Conservation (phyloP, 352 stramenopile genomes). For the Pythium volutum region DNA sequence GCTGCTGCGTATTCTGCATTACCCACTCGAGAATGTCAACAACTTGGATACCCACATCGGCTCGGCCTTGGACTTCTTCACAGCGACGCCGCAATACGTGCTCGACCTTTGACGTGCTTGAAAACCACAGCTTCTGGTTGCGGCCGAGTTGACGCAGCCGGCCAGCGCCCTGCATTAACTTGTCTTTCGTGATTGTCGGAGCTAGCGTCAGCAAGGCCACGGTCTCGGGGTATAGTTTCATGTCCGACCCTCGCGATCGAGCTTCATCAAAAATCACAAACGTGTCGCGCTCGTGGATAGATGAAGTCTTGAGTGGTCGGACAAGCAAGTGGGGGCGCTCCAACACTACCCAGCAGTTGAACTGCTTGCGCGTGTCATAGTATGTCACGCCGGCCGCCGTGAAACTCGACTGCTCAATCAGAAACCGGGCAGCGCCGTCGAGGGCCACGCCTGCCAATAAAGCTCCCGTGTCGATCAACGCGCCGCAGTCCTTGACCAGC, state of each 20-base stretch:
- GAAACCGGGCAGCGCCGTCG: slow-evolving; percentile 43
- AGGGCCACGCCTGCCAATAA: slow-evolving; percentile 67
- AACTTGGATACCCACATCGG: neutral
- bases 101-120: slow-evolving; percentile 63
- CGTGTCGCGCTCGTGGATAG: slow-evolving; percentile 70
- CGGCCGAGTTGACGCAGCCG: slow-evolving; percentile 77
- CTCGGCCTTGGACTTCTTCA: neutral
- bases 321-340: slow-evolving; percentile 47
- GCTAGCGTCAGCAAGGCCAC: slow-evolving; percentile 81
- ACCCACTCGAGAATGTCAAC: slow-evolving; percentile 74
- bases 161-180: slow-evolving; percentile 90
- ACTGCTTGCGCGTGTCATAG: slow-evolving; percentile 55
- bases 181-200: slow-evolving; percentile 88
- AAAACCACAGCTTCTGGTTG: slow-evolving; percentile 66
- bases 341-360: slow-evolving; percentile 79
- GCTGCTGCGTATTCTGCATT: slow-evolving; percentile 81
- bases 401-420: slow-evolving; percentile 35
- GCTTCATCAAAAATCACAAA: slow-evolving; percentile 93
- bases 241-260: slow-evolving; percentile 81
- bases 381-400: slow-evolving; percentile 64
- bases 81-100: slow-evolving; percentile 28
- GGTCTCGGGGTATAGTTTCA: slow-evolving; percentile 73
- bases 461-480: slow-evolving; percentile 84
- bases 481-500: slow-evolving; percentile 6
- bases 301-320: slow-evolving; percentile 49